Evolutionary conservation across 805 yeast genomes (phyloP), one percentile per base, ranked within the genome.

Genomic region (Blastobotrys chiropterorum): DNA sequence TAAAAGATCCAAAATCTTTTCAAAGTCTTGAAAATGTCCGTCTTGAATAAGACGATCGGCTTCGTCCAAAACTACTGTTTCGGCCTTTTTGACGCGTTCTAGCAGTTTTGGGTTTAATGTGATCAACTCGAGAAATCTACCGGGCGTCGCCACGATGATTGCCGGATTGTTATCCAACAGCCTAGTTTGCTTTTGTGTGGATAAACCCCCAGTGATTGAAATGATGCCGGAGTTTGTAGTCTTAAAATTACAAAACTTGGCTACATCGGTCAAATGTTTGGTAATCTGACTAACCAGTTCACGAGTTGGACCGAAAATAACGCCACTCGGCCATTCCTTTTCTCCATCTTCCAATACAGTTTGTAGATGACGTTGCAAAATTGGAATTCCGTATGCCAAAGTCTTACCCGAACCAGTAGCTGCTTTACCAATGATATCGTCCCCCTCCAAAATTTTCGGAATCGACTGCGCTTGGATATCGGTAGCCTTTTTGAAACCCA

Each of bases 331-430:
- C 19, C 75, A 56, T 8, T 53, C 48, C 21, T 54, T 56, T 5
- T 46, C 44, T 13, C 50, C 53, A 1, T 46, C 54, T 13, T 44
- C 38, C 7, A 59, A 45, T 14, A 20, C 52, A 16, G 81, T 59
- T n/a, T n/a, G n/a, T n/a, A n/a, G n/a, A 53, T 79, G 77, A 53
- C 75, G 79, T 63, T 92, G 96, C 54, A 94, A 67, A 26, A 95
- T 83, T 7, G 99, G 97, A 22, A 94, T 80, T 45, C 97, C 97
- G 67, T 88, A 94, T 0, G 99, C 99, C 53, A 90, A 72, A 0
- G 99, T 94, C 66, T 94, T 94, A 75, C 99, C 99, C 1, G 96
- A 87, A 66, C 99, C 99, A 0, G 99, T 94, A 8, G 94, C 85
- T 14, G 99, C 99, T 64, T 92, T 94, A 51, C 99, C 99, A 58